Conservation (phyloP, 495 filamentous ascomycete genomes). For the Xanthoparmelia taractica region DNA sequence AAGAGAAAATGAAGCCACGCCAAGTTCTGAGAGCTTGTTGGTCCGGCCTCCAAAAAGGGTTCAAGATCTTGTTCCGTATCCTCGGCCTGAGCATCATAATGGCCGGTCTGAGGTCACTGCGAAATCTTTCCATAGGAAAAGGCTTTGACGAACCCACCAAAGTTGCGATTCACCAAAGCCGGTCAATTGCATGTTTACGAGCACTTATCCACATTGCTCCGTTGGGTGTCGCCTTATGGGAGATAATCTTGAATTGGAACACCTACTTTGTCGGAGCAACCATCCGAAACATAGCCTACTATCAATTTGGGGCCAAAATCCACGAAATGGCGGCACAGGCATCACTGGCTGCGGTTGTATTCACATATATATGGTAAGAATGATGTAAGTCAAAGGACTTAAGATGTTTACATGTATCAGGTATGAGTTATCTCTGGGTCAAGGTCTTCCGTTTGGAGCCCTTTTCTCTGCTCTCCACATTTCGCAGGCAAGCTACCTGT, state of each 20-base stretch:
- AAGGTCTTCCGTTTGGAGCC: constrained; percentile 22
- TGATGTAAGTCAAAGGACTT: background rate
- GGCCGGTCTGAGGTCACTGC: constrained; percentile 6
- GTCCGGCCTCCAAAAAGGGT: background rate
- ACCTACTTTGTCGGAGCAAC: constrained; percentile 17
- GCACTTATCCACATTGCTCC: constrained; percentile 16
- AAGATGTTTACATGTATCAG: background rate
- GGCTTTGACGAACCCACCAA: constrained; percentile 15
- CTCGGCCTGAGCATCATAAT: constrained; percentile 12
- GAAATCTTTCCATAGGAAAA: constrained; percentile 2
- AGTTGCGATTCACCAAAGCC: constrained; percentile 15
- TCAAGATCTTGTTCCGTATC: constrained; percentile 2
- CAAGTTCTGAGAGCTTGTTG: background rate
- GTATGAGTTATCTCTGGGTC: constrained; percentile 10
- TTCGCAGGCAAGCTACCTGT: constrained; percentile 24
- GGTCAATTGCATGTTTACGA: constrained; percentile 12
- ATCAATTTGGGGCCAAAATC: constrained; percentile 26
- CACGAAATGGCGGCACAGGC: constrained; percentile 27
- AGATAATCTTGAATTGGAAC: constrained; percentile 21
- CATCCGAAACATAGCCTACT: constrained; percentile 19
- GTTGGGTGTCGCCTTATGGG: constrained; percentile 16
- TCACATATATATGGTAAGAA: constrained; percentile 15
- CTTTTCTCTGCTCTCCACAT: constrained; percentile 26
- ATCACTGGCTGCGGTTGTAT: constrained; percentile 24
- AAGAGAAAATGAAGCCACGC: background rate